Evolutionary conservation across 768 basidiomycete species (phyloP).

Genomic region (Fomitopsis serialis): DNA sequence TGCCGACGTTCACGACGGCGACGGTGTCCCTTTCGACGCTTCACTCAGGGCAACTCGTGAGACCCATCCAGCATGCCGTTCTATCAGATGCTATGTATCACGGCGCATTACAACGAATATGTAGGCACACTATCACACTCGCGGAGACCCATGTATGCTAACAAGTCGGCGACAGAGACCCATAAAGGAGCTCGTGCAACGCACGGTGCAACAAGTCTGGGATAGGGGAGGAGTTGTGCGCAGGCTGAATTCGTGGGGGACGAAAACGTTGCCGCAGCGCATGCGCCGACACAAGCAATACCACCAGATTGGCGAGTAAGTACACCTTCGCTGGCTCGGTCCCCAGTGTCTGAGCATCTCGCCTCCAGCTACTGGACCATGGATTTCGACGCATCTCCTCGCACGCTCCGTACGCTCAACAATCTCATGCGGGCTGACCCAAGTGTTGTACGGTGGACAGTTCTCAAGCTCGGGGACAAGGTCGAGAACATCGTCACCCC

Average conservation of each 20-base stretch:
- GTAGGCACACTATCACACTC: constrained; percentile 41
- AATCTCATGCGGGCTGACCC: constrained; percentile 71
- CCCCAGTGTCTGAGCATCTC: background rate
- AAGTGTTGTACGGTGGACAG: constrained; percentile 77
- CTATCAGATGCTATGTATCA: constrained; percentile 83
- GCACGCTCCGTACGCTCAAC: constrained; percentile 58
- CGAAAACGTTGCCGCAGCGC: constrained; percentile 62
- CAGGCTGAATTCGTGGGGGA: constrained; percentile 72
- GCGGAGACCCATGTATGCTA: background rate
- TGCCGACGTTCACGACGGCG: too few relatives aligned
- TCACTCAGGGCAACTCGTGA: background rate
- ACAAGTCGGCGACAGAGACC: constrained; percentile 46
- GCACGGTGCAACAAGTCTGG: constrained; percentile 68
- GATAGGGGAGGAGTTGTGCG: constrained; percentile 78
- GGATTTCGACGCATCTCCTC: constrained; percentile 84
- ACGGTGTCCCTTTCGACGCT: background rate
- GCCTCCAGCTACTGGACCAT: constrained; percentile 78
- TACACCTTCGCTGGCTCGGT: constrained; percentile 16
- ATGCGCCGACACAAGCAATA: constrained; percentile 60
- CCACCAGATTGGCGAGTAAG: constrained; percentile 72
- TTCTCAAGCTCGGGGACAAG: constrained; percentile 71
- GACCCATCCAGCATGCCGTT: constrained; percentile 59
- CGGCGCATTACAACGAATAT: constrained; percentile 70
- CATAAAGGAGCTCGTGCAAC: constrained; percentile 69
- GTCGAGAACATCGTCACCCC: constrained; percentile 60